Conservation (phyloP, 2,329 filamentous ascomycete species). For the Fusarium brevicatenulatum region DNA sequence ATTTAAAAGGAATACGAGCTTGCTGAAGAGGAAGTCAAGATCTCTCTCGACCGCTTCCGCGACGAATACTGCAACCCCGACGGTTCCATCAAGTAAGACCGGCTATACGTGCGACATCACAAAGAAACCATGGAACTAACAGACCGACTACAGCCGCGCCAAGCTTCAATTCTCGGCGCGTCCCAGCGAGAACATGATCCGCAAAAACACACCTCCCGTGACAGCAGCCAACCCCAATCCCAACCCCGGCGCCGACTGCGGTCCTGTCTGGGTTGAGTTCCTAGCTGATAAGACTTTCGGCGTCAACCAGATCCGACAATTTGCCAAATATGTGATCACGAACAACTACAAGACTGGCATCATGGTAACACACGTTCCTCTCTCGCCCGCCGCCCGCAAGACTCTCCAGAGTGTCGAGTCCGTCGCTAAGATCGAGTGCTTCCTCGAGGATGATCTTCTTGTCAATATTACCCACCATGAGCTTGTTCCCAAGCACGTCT, state of each 20-base stretch:
- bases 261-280: conserved; percentile 95
- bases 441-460: conserved; percentile 92
- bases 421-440: conserved; percentile 87
- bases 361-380: conserved; percentile 83
- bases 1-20: conserved; percentile 85
- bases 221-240: conserved; percentile 76
- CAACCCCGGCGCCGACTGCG: conserved; percentile 77
- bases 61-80: conserved; percentile 75
- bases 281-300: conserved; percentile 82
- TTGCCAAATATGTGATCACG: conserved; percentile 82
- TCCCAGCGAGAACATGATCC: conserved; percentile 84
- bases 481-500: conserved; percentile 90
- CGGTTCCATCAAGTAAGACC: conserved; percentile 78
- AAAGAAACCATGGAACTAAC: conserved; percentile 8
- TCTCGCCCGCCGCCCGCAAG: conserved; percentile 89
- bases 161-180: conserved; percentile 89
- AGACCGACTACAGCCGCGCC: conserved; percentile 68
- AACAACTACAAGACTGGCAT: conserved; percentile 91
- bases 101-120: background rate
- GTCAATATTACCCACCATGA: conserved; percentile 99
- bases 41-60: conserved; percentile 85
- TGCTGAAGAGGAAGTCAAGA: conserved; percentile 86
- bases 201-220: conserved; percentile 80
- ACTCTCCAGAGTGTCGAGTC: conserved; percentile 81
- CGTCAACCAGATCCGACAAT: conserved; percentile 90